Conservation (phyloP, 2,329 filamentous ascomycete genomes). For the Sphaerostilbella broomeana region DNA sequence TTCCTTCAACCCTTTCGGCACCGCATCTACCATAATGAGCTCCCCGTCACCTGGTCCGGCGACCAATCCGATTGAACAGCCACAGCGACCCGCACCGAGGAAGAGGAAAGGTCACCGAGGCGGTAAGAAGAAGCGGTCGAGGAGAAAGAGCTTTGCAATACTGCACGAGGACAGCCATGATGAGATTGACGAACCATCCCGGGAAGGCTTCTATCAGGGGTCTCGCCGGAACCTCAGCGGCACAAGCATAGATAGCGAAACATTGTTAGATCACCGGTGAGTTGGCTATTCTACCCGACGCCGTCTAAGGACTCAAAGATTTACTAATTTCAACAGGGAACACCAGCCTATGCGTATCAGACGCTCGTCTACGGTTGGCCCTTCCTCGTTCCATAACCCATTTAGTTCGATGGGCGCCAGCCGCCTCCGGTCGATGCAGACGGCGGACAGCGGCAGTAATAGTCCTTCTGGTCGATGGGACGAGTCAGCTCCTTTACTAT, state of each 20-base stretch:
- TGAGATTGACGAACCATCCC: conserved; percentile 27
- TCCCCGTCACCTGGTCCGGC: conserved; percentile 9
- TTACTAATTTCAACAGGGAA: conserved; percentile 34
- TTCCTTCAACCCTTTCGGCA: conserved; percentile 24
- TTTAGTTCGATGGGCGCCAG: conserved; percentile 25
- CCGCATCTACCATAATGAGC: conserved; percentile 15
- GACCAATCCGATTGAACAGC: conserved; percentile 10
- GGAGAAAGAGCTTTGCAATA: conserved; percentile 74
- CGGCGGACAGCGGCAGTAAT: conserved; percentile 39
- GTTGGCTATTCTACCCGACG: conserved; percentile 14
- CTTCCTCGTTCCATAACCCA: conserved; percentile 30
- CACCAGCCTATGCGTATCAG: conserved; percentile 59
- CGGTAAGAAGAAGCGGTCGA: conserved; percentile 68
- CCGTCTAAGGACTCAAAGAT: neutral
- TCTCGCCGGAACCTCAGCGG: conserved; percentile 60
- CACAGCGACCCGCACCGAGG: conserved; percentile 32
- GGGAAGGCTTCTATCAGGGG: conserved; percentile 44
- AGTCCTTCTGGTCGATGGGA: conserved; percentile 34
- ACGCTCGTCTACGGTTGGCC: conserved; percentile 46
- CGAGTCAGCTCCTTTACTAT: conserved; percentile 51
- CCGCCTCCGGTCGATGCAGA: conserved; percentile 31
- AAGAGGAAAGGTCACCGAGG: conserved; percentile 67
- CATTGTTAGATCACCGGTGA: conserved; percentile 78
- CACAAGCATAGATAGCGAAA: conserved; percentile 85
- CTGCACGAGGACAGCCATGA: conserved; percentile 48